Evolutionary conservation across 2,329 filamentous ascomycete genomes (phyloP), one percentile per base, ranked within the genome.

Genomic region (Ophiocordyceps camponoti-saundersi): DNA sequence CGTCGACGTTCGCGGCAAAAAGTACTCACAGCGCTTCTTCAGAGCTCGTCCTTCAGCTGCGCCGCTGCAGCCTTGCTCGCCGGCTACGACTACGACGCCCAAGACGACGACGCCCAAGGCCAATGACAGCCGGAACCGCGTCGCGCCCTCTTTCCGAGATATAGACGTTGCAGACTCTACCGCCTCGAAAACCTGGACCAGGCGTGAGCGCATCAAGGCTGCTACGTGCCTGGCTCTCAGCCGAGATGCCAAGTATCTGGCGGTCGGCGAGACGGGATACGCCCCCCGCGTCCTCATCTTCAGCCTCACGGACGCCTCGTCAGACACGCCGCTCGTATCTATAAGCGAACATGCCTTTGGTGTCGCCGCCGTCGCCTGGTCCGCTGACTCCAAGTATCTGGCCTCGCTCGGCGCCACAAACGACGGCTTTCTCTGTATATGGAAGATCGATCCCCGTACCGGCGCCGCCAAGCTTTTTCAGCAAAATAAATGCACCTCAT

Each of bases 181-280:
- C 5, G 62, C 65, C 40, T 79, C 75, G 46, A 86, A 81, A 60
- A 86, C 82, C 13, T 90, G 86, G 82, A 88, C 85, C 1, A 92
- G 86, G 47, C 79, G 86, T 53, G 92, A 96, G 62, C 79, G 88
- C 53, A 89, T 96, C 60, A 96, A 96, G 66, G 85, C 92, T 18
- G 87, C 89, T 2, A 95, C 89, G 6, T 94, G 89, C 57, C 75
- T 98, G 23, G 82, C 87, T 21, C 73, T 98, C 53, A 95, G 88
- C 59, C 79, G 80, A 1, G 88, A 95, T 64, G 89, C 85, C 30
- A 83, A 78, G 55, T 93, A 84, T 59, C 70, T 98, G 46, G 92
- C 90, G 10, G 84, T 96, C 3, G 92, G 92, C 56, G 92, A 98
- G 74, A 94, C 89, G 3, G 92, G 92, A 21, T 95, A 96, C 63